A percentile compares a stretch with the other conserved stretches of the same genome.
phyloP scores from a whole-genome alignment of 805 yeast genomes.

The Ogataea pini region DNA sequence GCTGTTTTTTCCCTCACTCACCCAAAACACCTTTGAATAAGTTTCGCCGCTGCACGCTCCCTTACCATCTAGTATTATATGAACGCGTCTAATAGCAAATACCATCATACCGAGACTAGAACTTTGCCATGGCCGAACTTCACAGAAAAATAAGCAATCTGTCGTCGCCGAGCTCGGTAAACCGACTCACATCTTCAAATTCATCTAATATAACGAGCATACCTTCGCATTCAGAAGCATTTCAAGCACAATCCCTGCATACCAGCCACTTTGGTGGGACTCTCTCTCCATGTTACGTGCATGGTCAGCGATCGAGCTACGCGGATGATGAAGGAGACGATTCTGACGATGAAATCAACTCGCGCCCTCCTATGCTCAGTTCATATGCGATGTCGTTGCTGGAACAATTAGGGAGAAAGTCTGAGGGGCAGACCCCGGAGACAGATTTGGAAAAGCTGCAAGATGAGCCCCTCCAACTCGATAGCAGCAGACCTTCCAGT shows the following conservation, averaged over 20 bases:
- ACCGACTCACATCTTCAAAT: slow-evolving; percentile 19
- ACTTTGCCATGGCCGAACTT: slow-evolving; percentile 24
- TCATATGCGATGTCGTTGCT: slow-evolving; percentile 52
- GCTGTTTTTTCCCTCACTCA: too few relatives aligned
- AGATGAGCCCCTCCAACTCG: slow-evolving; percentile 5
- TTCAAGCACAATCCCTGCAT: neutral
- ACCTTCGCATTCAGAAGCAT: slow-evolving; percentile 19
- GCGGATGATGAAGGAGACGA: slow-evolving; percentile 25
- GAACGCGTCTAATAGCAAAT: neutral
- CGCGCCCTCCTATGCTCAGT: slow-evolving; percentile 54
- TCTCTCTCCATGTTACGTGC: slow-evolving; percentile 8
- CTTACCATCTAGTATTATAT: neutral
- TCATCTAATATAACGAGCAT: slow-evolving; percentile 21
- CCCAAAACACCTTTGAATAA: too few relatives aligned
- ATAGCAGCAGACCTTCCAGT: slow-evolving; percentile 20
- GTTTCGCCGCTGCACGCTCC: neutral
- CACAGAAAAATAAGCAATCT: slow-evolving; percentile 24
- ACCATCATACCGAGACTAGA: neutral
- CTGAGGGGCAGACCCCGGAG: too few relatives aligned
- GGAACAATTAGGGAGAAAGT: slow-evolving; percentile 34
- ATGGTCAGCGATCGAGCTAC: slow-evolving; percentile 4
- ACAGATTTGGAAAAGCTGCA: neutral
- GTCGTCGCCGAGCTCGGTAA: slow-evolving; percentile 23
- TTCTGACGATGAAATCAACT: slow-evolving; percentile 43
- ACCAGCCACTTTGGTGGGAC: slow-evolving; percentile 2